Evolutionary conservation across 352 stramenopile species (phyloP).

Genomic region (Thraustotheca clavata): DNA sequence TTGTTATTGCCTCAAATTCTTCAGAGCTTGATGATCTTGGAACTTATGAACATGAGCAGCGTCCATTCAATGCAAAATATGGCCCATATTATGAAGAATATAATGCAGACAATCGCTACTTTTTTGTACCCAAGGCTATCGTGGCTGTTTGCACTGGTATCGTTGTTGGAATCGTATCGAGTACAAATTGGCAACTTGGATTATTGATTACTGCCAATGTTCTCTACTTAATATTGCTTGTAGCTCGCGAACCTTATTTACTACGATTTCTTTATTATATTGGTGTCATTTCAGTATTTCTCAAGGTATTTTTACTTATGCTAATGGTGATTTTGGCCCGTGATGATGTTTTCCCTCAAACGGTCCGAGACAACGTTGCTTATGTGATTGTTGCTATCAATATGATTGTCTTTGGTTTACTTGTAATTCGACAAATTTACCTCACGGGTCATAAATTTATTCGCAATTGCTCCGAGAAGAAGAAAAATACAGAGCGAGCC

Average conservation of each 20-base stretch:
- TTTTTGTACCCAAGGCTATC: constrained; percentile 74
- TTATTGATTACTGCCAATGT: constrained; percentile 60
- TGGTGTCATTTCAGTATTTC: constrained; percentile 58
- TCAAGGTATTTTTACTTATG: constrained; percentile 73
- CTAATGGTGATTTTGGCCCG: constrained; percentile 74
- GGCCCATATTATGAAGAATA: constrained; percentile 84
- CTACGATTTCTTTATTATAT: constrained; percentile 81
- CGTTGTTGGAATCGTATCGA: constrained; percentile 57
- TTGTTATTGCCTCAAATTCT: constrained; percentile 52
- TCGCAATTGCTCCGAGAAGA: constrained; percentile 2
- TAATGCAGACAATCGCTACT: constrained; percentile 85
- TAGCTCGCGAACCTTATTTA: constrained; percentile 63
- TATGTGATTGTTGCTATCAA: constrained; percentile 62
- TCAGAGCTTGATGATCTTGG: constrained; percentile 68
- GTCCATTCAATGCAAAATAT: constrained; percentile 73
- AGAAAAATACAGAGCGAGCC: not conserved
- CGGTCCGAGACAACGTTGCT: constrained; percentile 66
- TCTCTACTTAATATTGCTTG: constrained; percentile 58
- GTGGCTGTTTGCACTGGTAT: constrained; percentile 58
- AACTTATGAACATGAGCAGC: constrained; percentile 66
- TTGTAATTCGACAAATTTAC: constrained; percentile 74
- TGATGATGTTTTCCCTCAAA: constrained; percentile 72
- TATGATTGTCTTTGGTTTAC: constrained; percentile 57
- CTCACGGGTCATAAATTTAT: constrained; percentile 59
- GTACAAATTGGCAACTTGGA: constrained; percentile 63